Evolutionary conservation across 495 filamentous ascomycete genomes (phyloP), one percentile per base, ranked within the genome.

Genomic region (Tricharina praecox): DNA sequence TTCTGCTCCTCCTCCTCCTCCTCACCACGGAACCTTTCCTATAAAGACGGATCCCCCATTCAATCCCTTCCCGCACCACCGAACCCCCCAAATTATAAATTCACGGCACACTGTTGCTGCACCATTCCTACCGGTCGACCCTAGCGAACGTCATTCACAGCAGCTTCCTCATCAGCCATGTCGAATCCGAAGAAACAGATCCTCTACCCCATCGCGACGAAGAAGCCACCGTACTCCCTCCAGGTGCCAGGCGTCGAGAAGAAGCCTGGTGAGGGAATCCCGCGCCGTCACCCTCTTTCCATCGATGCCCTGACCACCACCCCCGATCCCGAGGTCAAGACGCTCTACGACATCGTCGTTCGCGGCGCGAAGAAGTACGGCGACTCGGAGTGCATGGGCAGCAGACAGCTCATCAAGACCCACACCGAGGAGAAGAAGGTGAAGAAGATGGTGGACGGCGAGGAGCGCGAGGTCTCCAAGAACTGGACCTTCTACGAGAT

Each of bases 401-500:
- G 71, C 43, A 78, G 90, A 48, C 76, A 76, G 60, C 69, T 95
- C 46, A 68, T 97, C 63, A 77, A 82, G 61, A 82, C 77, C 4
- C 90, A 97, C 63, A 70, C 79, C 46, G 90, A 97, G 68, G 82
- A 77, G 53, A 96, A 93, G 73, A 94, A 90, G 74, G 67, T 97
- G 59, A 95, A 93, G 79, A 97, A 93, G 73, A 70, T 87, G 49
- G 72, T 96, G 15, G 85, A 97, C 63, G 90, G 90, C 34, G 74
- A 81, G 55, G 83, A 94, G 66, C 64, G 72, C 56, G 79, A 94
- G 68, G 78, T 93, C 19, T 82, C 93, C 61, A 97, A 97, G 78
- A 73, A 83, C 51, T 97, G 90, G 90, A 81, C 77, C 41, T 97
- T 83, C 67, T 95, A 87, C 64, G 90, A 97, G 68, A 76, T 92